These are phyloP conservation scores for Rosa hybrid DNA, from an alignment of 331 rosid species.

Conservation along the genomic window DNA sequence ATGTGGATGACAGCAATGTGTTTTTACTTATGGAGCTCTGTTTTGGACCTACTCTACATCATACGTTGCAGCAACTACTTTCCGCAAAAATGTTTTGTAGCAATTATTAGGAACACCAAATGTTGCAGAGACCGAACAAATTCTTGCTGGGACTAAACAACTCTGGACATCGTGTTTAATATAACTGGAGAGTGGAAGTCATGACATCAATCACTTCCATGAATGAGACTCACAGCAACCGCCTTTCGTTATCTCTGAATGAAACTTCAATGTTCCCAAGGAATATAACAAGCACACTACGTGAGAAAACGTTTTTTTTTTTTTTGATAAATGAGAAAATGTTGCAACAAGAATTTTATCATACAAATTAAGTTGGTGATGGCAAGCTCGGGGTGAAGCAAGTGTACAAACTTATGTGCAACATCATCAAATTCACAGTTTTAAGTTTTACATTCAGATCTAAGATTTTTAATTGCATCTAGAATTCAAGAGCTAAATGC, in stretches of 20 bases:
- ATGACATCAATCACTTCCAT: background rate
- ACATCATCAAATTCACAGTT: background rate
- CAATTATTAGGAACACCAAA: background rate
- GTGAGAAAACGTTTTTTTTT: background rate
- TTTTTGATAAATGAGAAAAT: too few relatives aligned
- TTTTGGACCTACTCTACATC: slow-evolving; percentile 7
- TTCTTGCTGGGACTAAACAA: background rate
- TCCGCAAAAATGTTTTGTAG: background rate
- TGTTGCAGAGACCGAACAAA: background rate
- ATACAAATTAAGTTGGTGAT: background rate
- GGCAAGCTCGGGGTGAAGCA: background rate
- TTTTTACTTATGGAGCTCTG: background rate
- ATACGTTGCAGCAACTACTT: background rate
- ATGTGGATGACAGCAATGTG: slow-evolving; percentile 7
- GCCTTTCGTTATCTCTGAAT: background rate
- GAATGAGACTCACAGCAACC: background rate
- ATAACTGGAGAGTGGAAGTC: background rate
- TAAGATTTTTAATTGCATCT: background rate
- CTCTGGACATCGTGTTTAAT: background rate
- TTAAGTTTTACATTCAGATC: too few relatives aligned
- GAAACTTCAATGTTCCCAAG: background rate
- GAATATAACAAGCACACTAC: background rate
- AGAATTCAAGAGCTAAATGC: too few relatives aligned
- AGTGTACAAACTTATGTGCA: background rate
- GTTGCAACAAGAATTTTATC: background rate